phyloP scores from a whole-genome alignment of 495 filamentous ascomycete species.

The Glutinoglossum americanum region DNA sequence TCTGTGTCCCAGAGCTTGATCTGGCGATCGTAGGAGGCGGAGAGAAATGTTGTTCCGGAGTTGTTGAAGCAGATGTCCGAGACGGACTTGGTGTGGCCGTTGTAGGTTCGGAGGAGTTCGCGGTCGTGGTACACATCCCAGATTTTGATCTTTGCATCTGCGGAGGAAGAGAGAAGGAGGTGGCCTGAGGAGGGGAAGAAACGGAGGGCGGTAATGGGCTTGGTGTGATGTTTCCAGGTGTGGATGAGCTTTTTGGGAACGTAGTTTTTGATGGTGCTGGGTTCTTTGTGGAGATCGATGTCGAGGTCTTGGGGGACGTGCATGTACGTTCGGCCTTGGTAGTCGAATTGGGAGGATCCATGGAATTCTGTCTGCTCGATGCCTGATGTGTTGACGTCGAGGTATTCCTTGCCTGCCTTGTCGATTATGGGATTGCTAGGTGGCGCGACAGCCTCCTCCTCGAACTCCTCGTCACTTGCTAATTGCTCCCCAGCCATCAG shows the following conservation, averaged over 20 bases:
- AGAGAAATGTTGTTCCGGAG: constrained; percentile 67
- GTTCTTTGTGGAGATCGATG: constrained; percentile 65
- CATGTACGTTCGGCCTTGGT: constrained; percentile 82
- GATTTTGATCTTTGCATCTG: constrained; percentile 79
- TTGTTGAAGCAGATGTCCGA: constrained; percentile 77
- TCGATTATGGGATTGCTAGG: constrained; percentile 28
- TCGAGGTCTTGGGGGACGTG: constrained; percentile 93
- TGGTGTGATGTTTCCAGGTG: constrained; percentile 71
- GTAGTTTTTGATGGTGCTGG: constrained; percentile 62
- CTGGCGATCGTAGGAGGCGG: constrained; percentile 77
- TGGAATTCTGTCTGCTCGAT: constrained; percentile 78
- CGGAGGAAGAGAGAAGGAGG: constrained; percentile 63
- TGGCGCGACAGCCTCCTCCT: constrained; percentile 35
- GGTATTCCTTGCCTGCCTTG: constrained; percentile 37
- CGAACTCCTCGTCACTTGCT: constrained; percentile 62
- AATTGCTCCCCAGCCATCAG: constrained; percentile 32
- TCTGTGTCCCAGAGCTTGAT: constrained; percentile 99
- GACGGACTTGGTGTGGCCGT: constrained; percentile 74
- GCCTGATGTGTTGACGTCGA: constrained; percentile 23
- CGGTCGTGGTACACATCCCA: constrained; percentile 83
- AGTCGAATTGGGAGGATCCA: constrained; percentile 64
- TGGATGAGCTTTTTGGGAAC: constrained; percentile 84
- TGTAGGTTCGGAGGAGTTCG: constrained; percentile 74
- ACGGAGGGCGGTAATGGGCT: constrained; percentile 64
- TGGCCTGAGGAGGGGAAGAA: constrained; percentile 80